Evolutionary conservation across 257 asterid species (phyloP).

Genomic region (Ballota nigra): DNA sequence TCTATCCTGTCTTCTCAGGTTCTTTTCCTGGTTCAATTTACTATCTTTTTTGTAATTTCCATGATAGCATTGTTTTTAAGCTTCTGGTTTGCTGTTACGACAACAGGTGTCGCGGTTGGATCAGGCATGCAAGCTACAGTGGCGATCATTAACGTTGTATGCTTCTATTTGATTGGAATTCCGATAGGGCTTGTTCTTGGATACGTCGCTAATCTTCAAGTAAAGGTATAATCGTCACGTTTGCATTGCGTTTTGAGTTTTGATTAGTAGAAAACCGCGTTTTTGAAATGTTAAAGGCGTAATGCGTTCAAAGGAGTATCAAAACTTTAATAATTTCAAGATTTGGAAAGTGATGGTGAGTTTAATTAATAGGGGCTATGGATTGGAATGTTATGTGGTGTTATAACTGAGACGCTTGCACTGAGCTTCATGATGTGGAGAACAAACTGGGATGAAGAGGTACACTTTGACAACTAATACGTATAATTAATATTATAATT

Average conservation of each 20-base stretch:
- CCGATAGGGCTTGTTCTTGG: slow-evolving; percentile 58
- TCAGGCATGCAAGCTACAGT: slow-evolving; percentile 61
- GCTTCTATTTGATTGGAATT: slow-evolving; percentile 56
- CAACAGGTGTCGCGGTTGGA: slow-evolving; percentile 66
- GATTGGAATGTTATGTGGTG: slow-evolving; percentile 74
- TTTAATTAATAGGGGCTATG: slow-evolving; percentile 58
- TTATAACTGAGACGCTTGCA: slow-evolving; percentile 49
- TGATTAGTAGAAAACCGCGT: background rate
- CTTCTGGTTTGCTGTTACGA: background rate
- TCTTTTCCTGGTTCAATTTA: background rate
- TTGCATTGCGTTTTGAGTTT: no score
- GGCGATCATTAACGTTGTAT: slow-evolving; percentile 49
- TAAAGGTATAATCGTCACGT: slow-evolving; percentile 33
- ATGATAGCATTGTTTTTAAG: background rate
- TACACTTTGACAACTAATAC: background rate
- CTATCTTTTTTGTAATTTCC: background rate
- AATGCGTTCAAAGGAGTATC: no score
- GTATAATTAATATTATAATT: no score
- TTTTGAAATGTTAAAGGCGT: background rate
- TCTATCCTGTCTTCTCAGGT: slow-evolving; percentile 89
- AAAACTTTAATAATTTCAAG: background rate
- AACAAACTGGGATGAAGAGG: slow-evolving; percentile 62
- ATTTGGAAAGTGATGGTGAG: background rate
- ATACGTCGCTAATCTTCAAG: slow-evolving; percentile 46
- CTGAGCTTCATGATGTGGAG: slow-evolving; percentile 69